Evolutionary conservation across 2,329 filamentous ascomycete species (phyloP).

Genomic region (Pyricularia sp.): DNA sequence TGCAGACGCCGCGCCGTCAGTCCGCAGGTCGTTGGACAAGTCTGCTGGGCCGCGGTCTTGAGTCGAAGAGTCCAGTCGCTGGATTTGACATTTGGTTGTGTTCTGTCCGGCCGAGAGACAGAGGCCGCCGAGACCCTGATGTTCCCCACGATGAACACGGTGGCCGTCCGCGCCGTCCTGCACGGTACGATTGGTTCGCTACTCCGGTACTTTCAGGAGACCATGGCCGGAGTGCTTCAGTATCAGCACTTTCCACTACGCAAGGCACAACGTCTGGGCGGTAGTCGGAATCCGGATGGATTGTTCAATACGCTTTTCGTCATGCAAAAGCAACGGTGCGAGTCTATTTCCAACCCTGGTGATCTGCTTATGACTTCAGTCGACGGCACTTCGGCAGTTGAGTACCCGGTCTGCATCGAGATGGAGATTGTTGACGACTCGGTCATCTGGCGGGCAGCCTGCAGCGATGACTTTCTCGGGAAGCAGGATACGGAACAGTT

Average conservation of each 20-base stretch:
- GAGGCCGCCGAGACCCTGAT: constrained; percentile 53
- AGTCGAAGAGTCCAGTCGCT: constrained; percentile 49
- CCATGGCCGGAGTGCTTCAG: constrained; percentile 49
- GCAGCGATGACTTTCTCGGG: constrained; percentile 43
- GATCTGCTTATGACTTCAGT: constrained; percentile 46
- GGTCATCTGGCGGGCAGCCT: constrained; percentile 54
- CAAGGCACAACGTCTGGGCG: constrained; percentile 43
- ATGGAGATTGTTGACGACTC: constrained; percentile 40
- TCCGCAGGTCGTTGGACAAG: constrained; percentile 62
- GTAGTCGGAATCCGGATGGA: constrained; percentile 12
- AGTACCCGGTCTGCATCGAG: constrained; percentile 74
- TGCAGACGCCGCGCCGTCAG: constrained; percentile 58
- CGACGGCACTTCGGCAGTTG: constrained; percentile 52
- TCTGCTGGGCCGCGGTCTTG: constrained; percentile 61
- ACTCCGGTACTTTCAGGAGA: constrained; percentile 60
- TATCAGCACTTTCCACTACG: constrained; percentile 69
- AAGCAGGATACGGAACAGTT: constrained; percentile 32
- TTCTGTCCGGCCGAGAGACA: constrained; percentile 73
- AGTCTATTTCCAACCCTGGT: neutral
- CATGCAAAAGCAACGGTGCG: constrained; percentile 26
- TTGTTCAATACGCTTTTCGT: constrained; percentile 47
- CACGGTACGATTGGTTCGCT: constrained; percentile 55
- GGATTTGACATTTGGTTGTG: constrained; percentile 70
- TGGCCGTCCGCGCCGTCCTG: constrained; percentile 58
- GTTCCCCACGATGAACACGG: constrained; percentile 89